A percentile compares a stretch with the other conserved stretches of the same genome.
Conservation (phyloP, 1,139 yeast genomes). For the Pichia norvegensis region DNA sequence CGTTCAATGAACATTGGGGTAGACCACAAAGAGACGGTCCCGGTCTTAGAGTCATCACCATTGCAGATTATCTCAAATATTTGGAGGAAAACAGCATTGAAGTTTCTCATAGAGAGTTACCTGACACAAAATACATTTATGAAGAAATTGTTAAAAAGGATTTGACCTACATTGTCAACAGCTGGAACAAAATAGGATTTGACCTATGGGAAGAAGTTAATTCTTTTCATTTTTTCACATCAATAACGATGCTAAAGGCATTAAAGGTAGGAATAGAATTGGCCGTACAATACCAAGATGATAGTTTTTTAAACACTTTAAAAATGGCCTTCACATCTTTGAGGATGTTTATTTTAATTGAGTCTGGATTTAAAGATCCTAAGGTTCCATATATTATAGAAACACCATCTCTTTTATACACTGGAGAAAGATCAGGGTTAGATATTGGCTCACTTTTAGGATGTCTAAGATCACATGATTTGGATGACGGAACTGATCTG, state of each 20-base stretch:
- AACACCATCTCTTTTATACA: conserved; percentile 43
- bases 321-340: conserved; percentile 30
- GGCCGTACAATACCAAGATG: conserved; percentile 33
- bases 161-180: conserved; percentile 50
- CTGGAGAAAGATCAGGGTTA: conserved; percentile 52
- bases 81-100: conserved; percentile 31
- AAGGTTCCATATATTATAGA: conserved; percentile 55
- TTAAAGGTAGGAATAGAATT: conserved; percentile 48
- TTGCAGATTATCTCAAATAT: conserved; percentile 46
- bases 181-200: conserved; percentile 63
- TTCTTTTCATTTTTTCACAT: conserved; percentile 71
- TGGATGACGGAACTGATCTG: conserved; percentile 27
- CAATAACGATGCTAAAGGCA: conserved; percentile 66
- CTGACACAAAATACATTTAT: conserved; percentile 35
- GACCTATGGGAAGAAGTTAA: conserved; percentile 92
- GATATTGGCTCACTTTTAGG: conserved; percentile 78
- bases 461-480: conserved; percentile 54
- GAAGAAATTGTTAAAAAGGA: conserved; percentile 58
- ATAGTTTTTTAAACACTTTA: conserved; percentile 28
- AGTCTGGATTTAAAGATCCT: conserved; percentile 40
- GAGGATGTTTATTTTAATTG: conserved; percentile 34
- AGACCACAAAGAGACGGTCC: conserved; percentile 97
- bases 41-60: conserved; percentile 65
- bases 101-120: conserved; percentile 17
- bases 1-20: conserved; percentile 72